Evolutionary conservation across 495 filamentous ascomycete genomes (phyloP), one percentile per base, ranked within the genome.

Genomic region (Aspergillus bertholletiae): DNA sequence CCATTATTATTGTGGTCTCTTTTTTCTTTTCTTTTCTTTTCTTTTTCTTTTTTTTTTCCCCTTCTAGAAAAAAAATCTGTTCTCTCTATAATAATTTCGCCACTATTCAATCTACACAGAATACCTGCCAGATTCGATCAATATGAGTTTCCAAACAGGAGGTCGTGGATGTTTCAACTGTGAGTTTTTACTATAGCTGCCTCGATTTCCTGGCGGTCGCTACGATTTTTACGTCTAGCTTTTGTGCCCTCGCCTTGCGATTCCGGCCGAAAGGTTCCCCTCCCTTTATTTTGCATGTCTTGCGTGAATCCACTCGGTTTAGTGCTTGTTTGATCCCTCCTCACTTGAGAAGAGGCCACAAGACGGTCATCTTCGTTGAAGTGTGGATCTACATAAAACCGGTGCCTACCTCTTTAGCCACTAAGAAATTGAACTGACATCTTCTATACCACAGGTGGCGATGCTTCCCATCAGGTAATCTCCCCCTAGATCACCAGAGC

Each of bases 161-260:
- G 78, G 76, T 59, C 85, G 87, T 69, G 85, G 80, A 54, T 91
- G 88, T 77, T 91, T 88, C 78, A 91, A 91, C 76, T 90, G 87
- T 90, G 70, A 75, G 87, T 89, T 53, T 59, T 55, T 45, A 37
- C 34, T 15, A 12, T 37, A 15, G 37, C 7, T 32, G 56, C 26
- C 26, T 28, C 5, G 26, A 4, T 53, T 43, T 39, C 40, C 21
- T 26, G 48, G 34, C 37, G 44, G 46, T 56, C 56, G 37, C 24
- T 56, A 49, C 51, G 62, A 49, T 45, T 58, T 53, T 52, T 47
- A 54, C 59, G 23, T 52, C 47, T 51, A 46, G 50, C 56, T 49
- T 53, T 30, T 39, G 12, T 27, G 20, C 12, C 21, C 17, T 39
- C n/a, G 18, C 30, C 3, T 8, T 50, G 28, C 34, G 34, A n/a